Evolutionary conservation across 2,329 filamentous ascomycete genomes (phyloP).

Genomic region (Metarhizium guizhouense): DNA sequence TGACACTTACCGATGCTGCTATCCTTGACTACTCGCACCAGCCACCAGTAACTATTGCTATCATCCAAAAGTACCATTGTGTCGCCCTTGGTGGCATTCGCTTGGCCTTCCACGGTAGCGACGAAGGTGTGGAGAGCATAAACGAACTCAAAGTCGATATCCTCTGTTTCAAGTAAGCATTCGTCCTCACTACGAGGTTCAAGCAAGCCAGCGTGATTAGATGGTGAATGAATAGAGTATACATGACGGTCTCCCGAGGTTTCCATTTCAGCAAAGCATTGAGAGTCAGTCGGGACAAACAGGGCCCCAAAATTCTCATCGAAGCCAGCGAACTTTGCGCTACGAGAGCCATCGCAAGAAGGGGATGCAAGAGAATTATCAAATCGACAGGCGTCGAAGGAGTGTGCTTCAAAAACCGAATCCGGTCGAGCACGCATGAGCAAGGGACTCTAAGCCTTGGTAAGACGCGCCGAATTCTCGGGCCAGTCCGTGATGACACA

Average conservation of each 20-base stretch:
- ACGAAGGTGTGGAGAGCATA: slow-evolving; percentile 97
- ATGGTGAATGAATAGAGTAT: slow-evolving; percentile 15
- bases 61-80: slow-evolving; percentile 98
- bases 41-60: slow-evolving; percentile 99
- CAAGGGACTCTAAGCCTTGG: slow-evolving; percentile 5
- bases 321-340: background rate
- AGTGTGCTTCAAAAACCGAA: background rate
- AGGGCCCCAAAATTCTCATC: background rate
- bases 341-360: background rate
- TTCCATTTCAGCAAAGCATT: background rate
- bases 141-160: slow-evolving; percentile 99
- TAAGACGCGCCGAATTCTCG: background rate
- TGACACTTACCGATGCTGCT: slow-evolving; percentile 68
- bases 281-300: background rate
- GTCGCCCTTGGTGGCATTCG: slow-evolving; percentile 95
- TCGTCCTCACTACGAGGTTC: slow-evolving; percentile 67
- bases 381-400: background rate
- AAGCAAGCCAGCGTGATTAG: slow-evolving; percentile 52
- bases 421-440: background rate
- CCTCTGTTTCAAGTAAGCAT: slow-evolving; percentile 91
- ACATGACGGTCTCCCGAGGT: background rate
- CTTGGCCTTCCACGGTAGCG: slow-evolving; percentile 94
- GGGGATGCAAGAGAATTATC: background rate
- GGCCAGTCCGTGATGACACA: background rate
- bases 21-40: slow-evolving; percentile 94